These are phyloP conservation scores for Bacidia gigantensis DNA, from an alignment of 495 filamentous ascomycete species.

Conservation along the genomic window DNA sequence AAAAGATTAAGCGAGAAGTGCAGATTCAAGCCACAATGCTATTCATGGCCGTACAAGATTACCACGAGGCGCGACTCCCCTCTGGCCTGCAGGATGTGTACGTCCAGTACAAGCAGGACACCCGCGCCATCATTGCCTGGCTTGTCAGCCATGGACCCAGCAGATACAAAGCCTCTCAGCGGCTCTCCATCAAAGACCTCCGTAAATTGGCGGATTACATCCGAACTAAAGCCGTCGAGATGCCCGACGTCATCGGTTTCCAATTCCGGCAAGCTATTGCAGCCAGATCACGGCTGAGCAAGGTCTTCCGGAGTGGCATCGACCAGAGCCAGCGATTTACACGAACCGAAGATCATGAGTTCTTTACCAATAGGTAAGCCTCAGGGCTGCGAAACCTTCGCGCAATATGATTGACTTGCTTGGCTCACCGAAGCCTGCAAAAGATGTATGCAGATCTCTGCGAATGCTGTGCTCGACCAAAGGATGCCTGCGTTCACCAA, in stretches of 20 bases:
- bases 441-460: constrained; percentile 17
- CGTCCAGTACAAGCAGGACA: constrained; percentile 21
- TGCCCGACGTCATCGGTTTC: constrained; percentile 19
- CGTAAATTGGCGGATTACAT: constrained; percentile 8
- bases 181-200: constrained; percentile 16
- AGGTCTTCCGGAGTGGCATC: constrained; percentile 11
- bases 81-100: constrained; percentile 12
- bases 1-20: too few relatives aligned
- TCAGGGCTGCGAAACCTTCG: background rate
- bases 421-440: constrained; percentile 7
- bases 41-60: background rate
- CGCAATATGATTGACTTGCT: background rate
- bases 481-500: constrained; percentile 4
- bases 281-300: constrained; percentile 17
- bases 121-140: constrained; percentile 17
- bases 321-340: background rate
- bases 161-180: background rate
- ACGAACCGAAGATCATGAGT: constrained; percentile 16
- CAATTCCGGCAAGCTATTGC: constrained; percentile 18
- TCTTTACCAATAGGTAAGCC: constrained; percentile 17
- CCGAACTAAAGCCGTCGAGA: constrained; percentile 12
- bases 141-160: constrained; percentile 12
- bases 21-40: too few relatives aligned
- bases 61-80: constrained; percentile 3
- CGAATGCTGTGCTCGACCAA: constrained; percentile 14